Evolutionary conservation across 208 protist genomes (phyloP).

Genomic region (Leishmania guyanensis): DNA sequence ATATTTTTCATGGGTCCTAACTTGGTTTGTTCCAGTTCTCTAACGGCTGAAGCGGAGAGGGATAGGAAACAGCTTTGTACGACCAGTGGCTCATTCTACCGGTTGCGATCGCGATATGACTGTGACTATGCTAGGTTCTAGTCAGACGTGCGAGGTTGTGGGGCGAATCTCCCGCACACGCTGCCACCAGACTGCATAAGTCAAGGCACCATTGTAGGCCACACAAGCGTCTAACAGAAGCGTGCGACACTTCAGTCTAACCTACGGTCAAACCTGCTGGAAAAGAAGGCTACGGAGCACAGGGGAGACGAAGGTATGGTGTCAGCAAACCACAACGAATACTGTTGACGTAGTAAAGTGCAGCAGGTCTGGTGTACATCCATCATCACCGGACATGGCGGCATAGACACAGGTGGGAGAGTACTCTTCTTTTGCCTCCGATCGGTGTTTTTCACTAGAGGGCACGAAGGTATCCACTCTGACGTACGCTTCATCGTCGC

Average conservation of each 20-base stretch:
- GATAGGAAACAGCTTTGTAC: neutral
- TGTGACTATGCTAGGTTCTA: neutral
- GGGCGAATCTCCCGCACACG: neutral
- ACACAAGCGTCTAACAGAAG: neutral
- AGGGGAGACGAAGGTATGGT: neutral
- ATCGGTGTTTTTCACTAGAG: neutral
- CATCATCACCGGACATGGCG: neutral
- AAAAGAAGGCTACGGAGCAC: neutral
- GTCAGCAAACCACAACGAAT: neutral
- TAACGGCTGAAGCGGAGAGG: neutral
- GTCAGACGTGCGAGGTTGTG: neutral
- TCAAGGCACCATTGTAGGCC: neutral
- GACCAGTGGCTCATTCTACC: neutral
- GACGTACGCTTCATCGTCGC: neutral
- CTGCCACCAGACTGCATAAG: neutral
- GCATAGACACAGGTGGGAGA: neutral
- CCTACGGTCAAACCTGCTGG: neutral
- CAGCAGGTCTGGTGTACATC: neutral
- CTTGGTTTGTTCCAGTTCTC: neutral
- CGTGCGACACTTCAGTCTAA: neutral
- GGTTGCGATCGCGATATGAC: neutral
- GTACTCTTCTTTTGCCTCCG: neutral
- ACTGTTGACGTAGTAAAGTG: neutral
- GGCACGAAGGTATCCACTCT: neutral
- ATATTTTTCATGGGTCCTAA: neutral